phyloP scores from a whole-genome alignment of 2,329 filamentous ascomycete species.

The Fusarium nanum region DNA sequence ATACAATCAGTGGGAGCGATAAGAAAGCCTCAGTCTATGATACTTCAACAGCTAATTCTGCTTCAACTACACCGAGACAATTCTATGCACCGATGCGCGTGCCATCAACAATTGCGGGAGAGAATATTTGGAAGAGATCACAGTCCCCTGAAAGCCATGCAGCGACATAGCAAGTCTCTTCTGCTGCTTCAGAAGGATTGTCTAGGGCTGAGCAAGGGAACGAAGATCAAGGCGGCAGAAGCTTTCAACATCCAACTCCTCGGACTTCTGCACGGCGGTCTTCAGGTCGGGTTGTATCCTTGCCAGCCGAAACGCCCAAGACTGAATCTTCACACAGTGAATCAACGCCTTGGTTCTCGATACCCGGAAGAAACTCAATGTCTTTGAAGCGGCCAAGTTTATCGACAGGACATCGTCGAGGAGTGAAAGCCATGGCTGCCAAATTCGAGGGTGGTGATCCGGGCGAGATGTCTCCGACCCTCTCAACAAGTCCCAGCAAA shows the following conservation, averaged over 20 bases:
- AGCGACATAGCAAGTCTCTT: slow-evolving; percentile 38
- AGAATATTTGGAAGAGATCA: not conserved
- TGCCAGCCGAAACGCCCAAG: slow-evolving; percentile 3
- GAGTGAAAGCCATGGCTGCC: slow-evolving; percentile 64
- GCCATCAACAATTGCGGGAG: slow-evolving; percentile 9
- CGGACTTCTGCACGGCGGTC: not conserved
- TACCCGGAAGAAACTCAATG: slow-evolving; percentile 25
- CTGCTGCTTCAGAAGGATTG: not conserved
- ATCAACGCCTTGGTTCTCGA: slow-evolving; percentile 5
- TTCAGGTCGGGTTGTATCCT: not conserved
- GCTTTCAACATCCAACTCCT: not conserved
- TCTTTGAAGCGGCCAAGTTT: slow-evolving; percentile 27
- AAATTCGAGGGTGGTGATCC: slow-evolving; percentile 58
- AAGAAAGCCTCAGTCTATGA: not conserved
- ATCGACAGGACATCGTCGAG: slow-evolving; percentile 45
- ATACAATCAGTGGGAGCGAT: not conserved
- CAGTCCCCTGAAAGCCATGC: slow-evolving; percentile 7
- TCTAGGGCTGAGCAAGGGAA: not conserved
- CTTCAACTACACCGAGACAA: slow-evolving; percentile 36
- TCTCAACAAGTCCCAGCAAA: slow-evolving; percentile 22
- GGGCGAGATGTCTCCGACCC: slow-evolving; percentile 7
- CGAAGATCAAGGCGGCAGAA: not conserved
- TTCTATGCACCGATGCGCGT: slow-evolving; percentile 45
- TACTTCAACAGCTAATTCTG: slow-evolving; percentile 12
- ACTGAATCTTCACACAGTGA: not conserved